phyloP scores from a whole-genome alignment of 1,284 basidiomycete genomes.

The Irpex lacteus region DNA sequence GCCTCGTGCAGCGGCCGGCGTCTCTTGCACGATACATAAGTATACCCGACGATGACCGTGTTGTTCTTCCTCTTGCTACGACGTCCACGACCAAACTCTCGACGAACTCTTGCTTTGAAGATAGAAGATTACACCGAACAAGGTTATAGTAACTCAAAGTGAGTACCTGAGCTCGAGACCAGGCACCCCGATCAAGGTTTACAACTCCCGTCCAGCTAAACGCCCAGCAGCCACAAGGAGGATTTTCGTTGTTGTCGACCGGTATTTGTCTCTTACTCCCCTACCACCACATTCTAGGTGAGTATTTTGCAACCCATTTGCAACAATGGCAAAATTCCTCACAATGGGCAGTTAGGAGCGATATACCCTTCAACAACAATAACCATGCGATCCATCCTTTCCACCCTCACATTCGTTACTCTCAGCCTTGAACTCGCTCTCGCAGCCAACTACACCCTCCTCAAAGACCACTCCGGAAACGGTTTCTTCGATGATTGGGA shows the following conservation, averaged over 20 bases:
- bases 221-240: background rate
- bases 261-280: background rate
- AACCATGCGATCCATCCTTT: constrained; percentile 10
- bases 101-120: background rate
- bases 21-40: background rate
- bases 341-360: background rate
- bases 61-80: background rate
- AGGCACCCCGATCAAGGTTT: background rate
- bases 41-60: background rate
- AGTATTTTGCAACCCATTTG: background rate
- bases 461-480: constrained; percentile 41
- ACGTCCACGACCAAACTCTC: background rate
- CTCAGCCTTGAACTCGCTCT: constrained; percentile 2
- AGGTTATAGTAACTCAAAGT: background rate
- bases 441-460: constrained; percentile 31
- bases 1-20: background rate
- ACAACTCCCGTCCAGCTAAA: background rate
- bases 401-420: constrained; percentile 8
- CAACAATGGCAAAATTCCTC: background rate
- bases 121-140: background rate
- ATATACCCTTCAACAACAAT: background rate
- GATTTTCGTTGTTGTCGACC: background rate
- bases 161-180: background rate
- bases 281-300: background rate
- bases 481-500: constrained; percentile 51